These are phyloP conservation scores for Kuraishia cidri DNA, from an alignment of 805 yeast species.

Conservation along the genomic window DNA sequence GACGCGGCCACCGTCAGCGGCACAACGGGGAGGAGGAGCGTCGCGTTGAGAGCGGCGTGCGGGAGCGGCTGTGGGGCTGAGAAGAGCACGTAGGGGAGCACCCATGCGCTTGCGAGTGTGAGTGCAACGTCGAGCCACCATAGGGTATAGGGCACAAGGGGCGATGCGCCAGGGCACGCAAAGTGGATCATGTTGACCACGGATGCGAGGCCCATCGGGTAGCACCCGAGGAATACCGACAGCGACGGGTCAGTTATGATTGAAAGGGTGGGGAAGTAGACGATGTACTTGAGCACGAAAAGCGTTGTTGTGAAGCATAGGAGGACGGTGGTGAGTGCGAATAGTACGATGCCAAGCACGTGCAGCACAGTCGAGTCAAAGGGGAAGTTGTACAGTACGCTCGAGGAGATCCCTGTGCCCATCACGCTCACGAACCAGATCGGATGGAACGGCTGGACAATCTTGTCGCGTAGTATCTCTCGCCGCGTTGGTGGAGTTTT, in stretches of 20 bases:
- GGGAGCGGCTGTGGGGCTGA: slow-evolving; percentile 21
- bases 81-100: slow-evolving; percentile 43
- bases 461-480: no score
- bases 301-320: slow-evolving; percentile 32
- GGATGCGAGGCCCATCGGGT: slow-evolving; percentile 75
- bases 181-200: slow-evolving; percentile 46
- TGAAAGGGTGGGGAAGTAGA: slow-evolving; percentile 16
- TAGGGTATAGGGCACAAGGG: slow-evolving; percentile 41
- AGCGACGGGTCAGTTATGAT: slow-evolving; percentile 30
- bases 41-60: slow-evolving; percentile 36
- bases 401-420: slow-evolving; percentile 75
- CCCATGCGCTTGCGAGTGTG: slow-evolving; percentile 53
- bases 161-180: slow-evolving; percentile 25
- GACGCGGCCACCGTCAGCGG: slow-evolving; percentile 71
- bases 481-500: no score
- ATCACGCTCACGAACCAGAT: slow-evolving; percentile 63
- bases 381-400: slow-evolving; percentile 58
- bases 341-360: slow-evolving; percentile 21
- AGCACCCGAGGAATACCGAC: slow-evolving; percentile 66
- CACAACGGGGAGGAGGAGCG: slow-evolving; percentile 67
- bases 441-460: slow-evolving; percentile 29
- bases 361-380: slow-evolving; percentile 11
- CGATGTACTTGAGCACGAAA: slow-evolving; percentile 24
- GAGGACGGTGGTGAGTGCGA: slow-evolving; percentile 43
- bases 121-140: slow-evolving; percentile 66